Percentiles rank a stretch among this genome's conserved stretches.
Conservation (phyloP, 1,139 yeast species). For the Candida freyschussii region DNA sequence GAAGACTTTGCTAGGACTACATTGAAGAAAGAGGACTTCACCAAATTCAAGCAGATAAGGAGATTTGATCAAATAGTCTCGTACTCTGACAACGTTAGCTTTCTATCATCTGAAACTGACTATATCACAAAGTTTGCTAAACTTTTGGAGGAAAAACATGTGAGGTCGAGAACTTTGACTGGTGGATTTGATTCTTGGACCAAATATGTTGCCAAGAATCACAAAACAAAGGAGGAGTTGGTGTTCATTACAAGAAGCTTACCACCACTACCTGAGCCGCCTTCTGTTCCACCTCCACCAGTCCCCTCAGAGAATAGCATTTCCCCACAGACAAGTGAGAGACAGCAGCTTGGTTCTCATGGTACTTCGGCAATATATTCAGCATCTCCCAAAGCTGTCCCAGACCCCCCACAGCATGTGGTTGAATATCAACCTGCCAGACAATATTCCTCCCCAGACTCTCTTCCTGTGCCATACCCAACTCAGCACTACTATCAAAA, state of each 20-base stretch:
- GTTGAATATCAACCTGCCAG: conserved; percentile 1
- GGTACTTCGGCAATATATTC: no score
- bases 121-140: conserved; percentile 20
- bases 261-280: conserved; percentile 8
- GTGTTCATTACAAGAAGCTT: conserved; percentile 16
- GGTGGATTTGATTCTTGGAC: conserved; percentile 29
- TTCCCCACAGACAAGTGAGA: conserved; percentile 6
- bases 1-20: conserved; percentile 29
- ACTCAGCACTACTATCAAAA: conserved; percentile 8
- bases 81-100: conserved; percentile 40
- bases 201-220: conserved; percentile 15
- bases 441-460: conserved; percentile 12
- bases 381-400: conserved; percentile 4
- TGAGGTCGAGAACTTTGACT: conserved; percentile 16
- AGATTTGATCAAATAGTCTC: conserved; percentile 50
- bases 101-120: conserved; percentile 30
- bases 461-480: conserved; percentile 7
- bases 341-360: not conserved
- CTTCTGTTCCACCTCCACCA: conserved; percentile 18
- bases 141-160: conserved; percentile 10
- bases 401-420: conserved; percentile 11
- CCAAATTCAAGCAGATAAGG: conserved; percentile 40
- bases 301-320: conserved; percentile 5
- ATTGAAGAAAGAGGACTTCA: conserved; percentile 33
- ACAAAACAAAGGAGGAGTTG: conserved; percentile 9